Percentiles rank a stretch among this genome's conserved stretches.
These are phyloP conservation scores for Lactifluus rugatus DNA, from an alignment of 768 basidiomycete species.

Conservation along the genomic window DNA sequence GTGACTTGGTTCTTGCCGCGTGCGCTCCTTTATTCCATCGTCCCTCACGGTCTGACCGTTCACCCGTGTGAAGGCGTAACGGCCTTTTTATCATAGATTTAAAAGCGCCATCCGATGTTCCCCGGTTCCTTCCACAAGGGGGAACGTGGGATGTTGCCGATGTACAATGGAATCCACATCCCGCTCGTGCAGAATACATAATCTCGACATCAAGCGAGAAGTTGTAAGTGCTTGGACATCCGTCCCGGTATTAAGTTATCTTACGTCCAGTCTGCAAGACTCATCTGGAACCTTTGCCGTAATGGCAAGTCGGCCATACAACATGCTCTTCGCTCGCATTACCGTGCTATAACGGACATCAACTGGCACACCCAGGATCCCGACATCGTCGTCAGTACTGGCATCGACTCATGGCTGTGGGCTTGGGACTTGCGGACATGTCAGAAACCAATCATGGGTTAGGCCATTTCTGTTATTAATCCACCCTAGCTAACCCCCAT, in stretches of 20 bases:
- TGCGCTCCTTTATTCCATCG: conserved; percentile 30
- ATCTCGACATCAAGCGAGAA: conserved; percentile 86
- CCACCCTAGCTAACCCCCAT: background rate
- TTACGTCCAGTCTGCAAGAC: conserved; percentile 30
- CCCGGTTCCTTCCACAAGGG: conserved; percentile 91
- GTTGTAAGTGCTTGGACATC: conserved; percentile 39
- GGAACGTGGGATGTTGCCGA: conserved; percentile 95
- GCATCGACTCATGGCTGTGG: conserved; percentile 92
- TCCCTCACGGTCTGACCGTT: background rate
- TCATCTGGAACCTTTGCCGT: conserved; percentile 90
- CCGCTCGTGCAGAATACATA: conserved; percentile 64
- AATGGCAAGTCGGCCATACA: conserved; percentile 71
- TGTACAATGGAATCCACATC: conserved; percentile 88
- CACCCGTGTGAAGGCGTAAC: conserved; percentile 43
- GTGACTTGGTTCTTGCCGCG: conserved; percentile 89
- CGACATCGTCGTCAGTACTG: conserved; percentile 78
- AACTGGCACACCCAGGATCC: conserved; percentile 91
- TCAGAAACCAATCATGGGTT: conserved; percentile 58
- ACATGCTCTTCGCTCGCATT: conserved; percentile 79
- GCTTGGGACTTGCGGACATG: conserved; percentile 73
- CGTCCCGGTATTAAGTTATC: background rate
- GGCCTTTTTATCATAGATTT: conserved; percentile 95
- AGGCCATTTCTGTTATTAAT: conserved; percentile 2
- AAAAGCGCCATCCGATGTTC: conserved; percentile 74
- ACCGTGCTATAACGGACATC: conserved; percentile 93